Percentiles rank a stretch among this genome's conserved stretches.
Conservation (phyloP, 345 rosid genomes). For the Citrus australasica region DNA sequence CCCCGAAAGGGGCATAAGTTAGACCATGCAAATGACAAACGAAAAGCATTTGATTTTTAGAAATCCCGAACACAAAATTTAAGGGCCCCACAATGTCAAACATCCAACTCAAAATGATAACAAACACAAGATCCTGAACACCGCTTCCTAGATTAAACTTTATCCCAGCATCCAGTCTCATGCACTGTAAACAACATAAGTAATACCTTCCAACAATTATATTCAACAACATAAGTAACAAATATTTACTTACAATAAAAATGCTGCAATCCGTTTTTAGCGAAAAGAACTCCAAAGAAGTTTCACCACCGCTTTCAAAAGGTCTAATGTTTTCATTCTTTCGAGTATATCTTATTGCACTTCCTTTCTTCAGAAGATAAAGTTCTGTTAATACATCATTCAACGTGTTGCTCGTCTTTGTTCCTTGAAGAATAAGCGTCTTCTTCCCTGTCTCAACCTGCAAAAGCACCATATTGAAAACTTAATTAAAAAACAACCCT, state of each 20-base stretch:
- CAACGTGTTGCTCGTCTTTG: constrained; percentile 68
- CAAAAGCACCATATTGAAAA: not conserved
- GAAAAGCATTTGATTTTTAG: too few species aligned
- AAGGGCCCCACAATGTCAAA: not conserved
- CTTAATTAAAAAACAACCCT: too few species aligned
- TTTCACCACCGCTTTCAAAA: constrained; percentile 83
- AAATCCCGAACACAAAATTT: not conserved
- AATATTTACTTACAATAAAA: constrained; percentile 57
- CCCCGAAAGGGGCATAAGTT: not conserved
- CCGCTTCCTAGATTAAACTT: not conserved
- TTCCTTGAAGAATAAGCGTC: constrained; percentile 90
- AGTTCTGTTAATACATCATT: constrained; percentile 66
- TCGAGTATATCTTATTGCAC: constrained; percentile 67
- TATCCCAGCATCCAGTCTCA: not conserved
- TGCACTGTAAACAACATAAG: not conserved
- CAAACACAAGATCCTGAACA: not conserved
- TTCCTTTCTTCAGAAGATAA: constrained; percentile 70
- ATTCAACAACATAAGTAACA: not conserved
- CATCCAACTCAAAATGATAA: not conserved
- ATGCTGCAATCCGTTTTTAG: constrained; percentile 88
- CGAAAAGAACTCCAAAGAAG: constrained; percentile 88
- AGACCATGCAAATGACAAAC: not conserved
- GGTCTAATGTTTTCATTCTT: constrained; percentile 93
- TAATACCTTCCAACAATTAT: not conserved
- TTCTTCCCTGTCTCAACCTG: constrained; percentile 95